Percentiles rank a stretch among this genome's conserved stretches.
Conservation (phyloP, 192 early-diverging fungal genomes). For the Umbelopsis isabellina region DNA sequence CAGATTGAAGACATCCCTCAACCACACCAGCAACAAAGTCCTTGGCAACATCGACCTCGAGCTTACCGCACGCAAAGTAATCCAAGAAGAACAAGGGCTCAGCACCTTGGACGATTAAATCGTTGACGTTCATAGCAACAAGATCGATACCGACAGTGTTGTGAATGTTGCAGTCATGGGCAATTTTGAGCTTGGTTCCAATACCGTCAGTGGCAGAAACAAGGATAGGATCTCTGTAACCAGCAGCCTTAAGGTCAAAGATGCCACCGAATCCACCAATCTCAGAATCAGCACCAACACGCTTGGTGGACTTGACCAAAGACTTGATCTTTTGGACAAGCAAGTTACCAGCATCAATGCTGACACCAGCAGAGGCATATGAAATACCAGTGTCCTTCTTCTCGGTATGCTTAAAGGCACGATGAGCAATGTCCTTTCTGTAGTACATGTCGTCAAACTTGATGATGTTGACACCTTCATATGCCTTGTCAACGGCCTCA, state of each 20-base stretch:
- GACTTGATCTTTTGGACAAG: conserved; percentile 97
- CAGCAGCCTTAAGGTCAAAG: conserved; percentile 94
- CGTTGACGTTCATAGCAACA: conserved; percentile 99
- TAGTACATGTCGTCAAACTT: conserved; percentile 89
- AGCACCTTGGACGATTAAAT: conserved; percentile 97
- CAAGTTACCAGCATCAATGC: conserved; percentile 94
- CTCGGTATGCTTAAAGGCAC: conserved; percentile 49
- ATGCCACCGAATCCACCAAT: conserved; percentile 98
- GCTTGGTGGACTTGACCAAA: conserved; percentile 88
- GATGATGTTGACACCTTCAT: conserved; percentile 65
- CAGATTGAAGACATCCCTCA: conserved; percentile 86
- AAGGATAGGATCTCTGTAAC: conserved; percentile 91
- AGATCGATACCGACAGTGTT: conserved; percentile 97
- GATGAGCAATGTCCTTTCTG: conserved; percentile 89
- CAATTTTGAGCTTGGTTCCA: conserved; percentile 98
- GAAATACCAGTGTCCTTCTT: conserved; percentile 66
- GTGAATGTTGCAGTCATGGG: conserved; percentile 83
- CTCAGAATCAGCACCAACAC: conserved; percentile 93
- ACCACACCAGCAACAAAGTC: conserved; percentile 94
- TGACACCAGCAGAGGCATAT: conserved; percentile 96
- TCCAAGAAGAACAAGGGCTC: conserved; percentile 99
- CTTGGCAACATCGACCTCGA: conserved; percentile 89
- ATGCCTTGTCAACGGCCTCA: conserved; percentile 80
- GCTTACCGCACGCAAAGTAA: conserved; percentile 95
- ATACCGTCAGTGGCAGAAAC: conserved; percentile 99